Base-by-base conservation (phyloP, 805 yeast genomes). In the Schwanniomyces yamadae region DNA sequence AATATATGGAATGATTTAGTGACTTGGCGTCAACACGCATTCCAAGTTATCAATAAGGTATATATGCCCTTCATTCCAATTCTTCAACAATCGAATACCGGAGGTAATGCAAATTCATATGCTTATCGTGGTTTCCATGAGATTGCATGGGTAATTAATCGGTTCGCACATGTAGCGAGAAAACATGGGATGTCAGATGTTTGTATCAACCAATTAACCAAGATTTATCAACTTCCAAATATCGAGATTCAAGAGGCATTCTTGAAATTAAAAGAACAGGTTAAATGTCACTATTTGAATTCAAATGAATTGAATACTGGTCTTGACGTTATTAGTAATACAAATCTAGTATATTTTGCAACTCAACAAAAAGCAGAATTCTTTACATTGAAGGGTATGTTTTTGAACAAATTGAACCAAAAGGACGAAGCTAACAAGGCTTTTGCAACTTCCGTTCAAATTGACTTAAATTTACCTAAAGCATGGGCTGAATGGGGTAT, bases 401-500 rank as follows among this genome's bases (percentile, higher is more conserved):
- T 95, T 54, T 74, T 91, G 50, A 95, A 95, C 14, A 91, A 89
- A 56, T 69, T 93, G 49, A 82, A 87, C 48, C 91, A 87, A 29
- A 80, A 81, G 45, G 98, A 91, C 41, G 97, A 91, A 51, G 98
- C 99, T 10, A 90, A 93, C 55, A 95, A 93, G 57, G 96, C 96
- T 0, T 93, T 93, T 67, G 96, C 98, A 1, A 87, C 97, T 2
- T 96, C 99, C 1, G 97, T 93, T 13, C 98, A 93, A 59, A 81
- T 93, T 39, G 99, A 95, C 54, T 74, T 91, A 48, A 88, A 90
- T 51, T 63, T 93, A 31, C 96, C 98, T 1, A 91, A 93, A 58
- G 98, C 99, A 0, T 93, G 99, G 99, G 98, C 97, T 3, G 97
- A 95, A 57, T 93, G 99, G 99, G 99, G 99, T 42, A 80, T 82